A percentile compares a stretch with the other conserved stretches of the same genome.
These are phyloP conservation scores for Candida insectorum DNA, from an alignment of 805 yeast species.

Conservation along the genomic window DNA sequence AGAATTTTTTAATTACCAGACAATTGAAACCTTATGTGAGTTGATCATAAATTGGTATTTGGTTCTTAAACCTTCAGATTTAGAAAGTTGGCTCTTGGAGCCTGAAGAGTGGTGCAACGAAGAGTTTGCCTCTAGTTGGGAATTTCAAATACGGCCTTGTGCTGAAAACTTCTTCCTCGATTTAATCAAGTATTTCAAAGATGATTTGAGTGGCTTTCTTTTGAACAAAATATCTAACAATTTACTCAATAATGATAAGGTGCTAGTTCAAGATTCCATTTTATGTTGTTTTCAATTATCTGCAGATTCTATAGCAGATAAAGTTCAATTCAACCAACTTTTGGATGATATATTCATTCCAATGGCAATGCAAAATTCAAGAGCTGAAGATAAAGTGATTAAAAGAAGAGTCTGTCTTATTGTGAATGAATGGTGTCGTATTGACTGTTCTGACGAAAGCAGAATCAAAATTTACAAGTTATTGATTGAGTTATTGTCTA, in stretches of 20 bases:
- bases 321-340: constrained; percentile 66
- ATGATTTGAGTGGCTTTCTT: constrained; percentile 50
- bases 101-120: constrained; percentile 94
- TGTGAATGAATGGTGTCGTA: constrained; percentile 75
- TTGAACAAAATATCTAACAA: constrained; percentile 54
- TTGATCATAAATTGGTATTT: constrained; percentile 71
- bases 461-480: constrained; percentile 58
- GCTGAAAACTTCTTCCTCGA: constrained; percentile 83
- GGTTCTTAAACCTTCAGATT: constrained; percentile 66
- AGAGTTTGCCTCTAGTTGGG: constrained; percentile 74
- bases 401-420: constrained; percentile 76
- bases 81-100: constrained; percentile 77
- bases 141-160: constrained; percentile 79
- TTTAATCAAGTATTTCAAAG: constrained; percentile 61
- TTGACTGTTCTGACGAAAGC: constrained; percentile 59
- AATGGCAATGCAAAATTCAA: constrained; percentile 48
- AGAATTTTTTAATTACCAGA: constrained; percentile 56
- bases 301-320: constrained; percentile 58
- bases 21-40: constrained; percentile 59
- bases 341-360: constrained; percentile 65
- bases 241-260: constrained; percentile 40
- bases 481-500: constrained; percentile 46
- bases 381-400: constrained; percentile 52
- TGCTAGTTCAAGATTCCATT: constrained; percentile 73
- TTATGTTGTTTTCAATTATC: constrained; percentile 82